Percentiles rank a stretch among this genome's conserved stretches.
Evolutionary conservation across 192 early-diverging fungal genomes (phyloP).

Genomic region (Polychytrium aggregatum): DNA sequence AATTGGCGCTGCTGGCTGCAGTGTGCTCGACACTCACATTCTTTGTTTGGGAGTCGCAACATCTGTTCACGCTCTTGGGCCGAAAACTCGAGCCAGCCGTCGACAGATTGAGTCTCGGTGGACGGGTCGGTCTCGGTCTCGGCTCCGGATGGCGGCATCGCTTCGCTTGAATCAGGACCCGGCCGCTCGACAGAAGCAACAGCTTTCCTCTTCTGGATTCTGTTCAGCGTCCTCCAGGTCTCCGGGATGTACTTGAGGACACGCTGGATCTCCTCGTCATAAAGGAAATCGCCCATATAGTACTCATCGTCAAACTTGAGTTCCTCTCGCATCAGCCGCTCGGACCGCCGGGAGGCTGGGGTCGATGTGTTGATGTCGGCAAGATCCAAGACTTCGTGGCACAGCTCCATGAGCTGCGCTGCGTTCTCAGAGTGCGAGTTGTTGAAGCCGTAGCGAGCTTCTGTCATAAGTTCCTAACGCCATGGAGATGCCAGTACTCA

Average conservation of each 20-base stretch:
- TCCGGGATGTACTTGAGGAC: conserved; percentile 63
- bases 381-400: conserved; percentile 38
- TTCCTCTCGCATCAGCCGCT: conserved; percentile 62
- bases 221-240: conserved; percentile 49
- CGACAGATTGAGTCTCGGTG: background rate
- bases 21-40: conserved; percentile 59
- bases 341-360: conserved; percentile 35
- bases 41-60: conserved; percentile 64
- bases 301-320: conserved; percentile 84
- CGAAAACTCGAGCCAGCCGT: conserved; percentile 46
- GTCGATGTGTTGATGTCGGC: conserved; percentile 36
- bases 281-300: conserved; percentile 78
- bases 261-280: conserved; percentile 73
- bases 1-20: too few relatives aligned
- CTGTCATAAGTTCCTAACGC: conserved; percentile 22
- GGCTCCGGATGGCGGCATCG: background rate
- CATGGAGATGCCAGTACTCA: background rate
- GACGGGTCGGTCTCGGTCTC: conserved; percentile 6
- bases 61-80: conserved; percentile 60
- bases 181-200: conserved; percentile 4
- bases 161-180: conserved; percentile 1
- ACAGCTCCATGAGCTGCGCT: conserved; percentile 42
- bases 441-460: conserved; percentile 81
- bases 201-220: conserved; percentile 46
- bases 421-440: conserved; percentile 69